Evolutionary conservation across 2,329 filamentous ascomycete species (phyloP).

Genomic region (Talaromyces amestolkiae): DNA sequence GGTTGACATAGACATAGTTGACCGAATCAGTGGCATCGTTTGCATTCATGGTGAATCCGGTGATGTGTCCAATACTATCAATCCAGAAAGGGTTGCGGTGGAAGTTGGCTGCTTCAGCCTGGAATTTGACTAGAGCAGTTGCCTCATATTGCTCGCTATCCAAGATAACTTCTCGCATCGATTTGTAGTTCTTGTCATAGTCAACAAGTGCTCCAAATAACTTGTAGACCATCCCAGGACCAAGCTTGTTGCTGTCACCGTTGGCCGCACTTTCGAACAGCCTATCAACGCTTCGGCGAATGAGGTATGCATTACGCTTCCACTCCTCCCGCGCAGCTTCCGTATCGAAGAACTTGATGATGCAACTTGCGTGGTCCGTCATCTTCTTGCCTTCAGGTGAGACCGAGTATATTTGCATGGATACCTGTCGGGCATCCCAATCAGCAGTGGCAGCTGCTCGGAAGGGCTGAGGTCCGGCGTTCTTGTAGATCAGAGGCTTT

Average conservation of each 20-base stretch:
- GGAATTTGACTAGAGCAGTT: constrained; percentile 29
- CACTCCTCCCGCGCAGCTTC: constrained; percentile 47
- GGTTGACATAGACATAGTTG: constrained; percentile 36
- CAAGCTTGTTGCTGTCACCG: constrained; percentile 21
- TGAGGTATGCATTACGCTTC: constrained; percentile 24
- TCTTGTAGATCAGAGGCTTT: constrained; percentile 57
- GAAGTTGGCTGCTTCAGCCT: constrained; percentile 56
- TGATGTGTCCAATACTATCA: constrained; percentile 37
- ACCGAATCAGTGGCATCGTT: constrained; percentile 32
- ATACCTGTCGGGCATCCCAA: constrained; percentile 33
- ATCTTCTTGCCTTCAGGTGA: constrained; percentile 36
- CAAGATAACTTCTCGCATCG: constrained; percentile 29
- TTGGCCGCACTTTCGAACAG: constrained; percentile 22
- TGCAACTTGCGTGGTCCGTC: constrained; percentile 15
- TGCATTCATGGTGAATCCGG: constrained; percentile 42
- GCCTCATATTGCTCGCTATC: constrained; percentile 26
- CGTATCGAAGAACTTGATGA: constrained; percentile 24
- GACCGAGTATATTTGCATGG: constrained; percentile 38
- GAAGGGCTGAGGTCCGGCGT: constrained; percentile 37
- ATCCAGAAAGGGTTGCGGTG: constrained; percentile 50
- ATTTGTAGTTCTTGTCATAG: constrained; percentile 28
- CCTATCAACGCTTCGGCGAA: constrained; percentile 22
- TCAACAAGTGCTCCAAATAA: constrained; percentile 29
- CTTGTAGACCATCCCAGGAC: constrained; percentile 27
- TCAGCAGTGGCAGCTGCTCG: constrained; percentile 37